These are phyloP conservation scores for Debaryomycetaceae sp. DNA, from an alignment of 1,139 yeast genomes.

Conservation along the genomic window DNA sequence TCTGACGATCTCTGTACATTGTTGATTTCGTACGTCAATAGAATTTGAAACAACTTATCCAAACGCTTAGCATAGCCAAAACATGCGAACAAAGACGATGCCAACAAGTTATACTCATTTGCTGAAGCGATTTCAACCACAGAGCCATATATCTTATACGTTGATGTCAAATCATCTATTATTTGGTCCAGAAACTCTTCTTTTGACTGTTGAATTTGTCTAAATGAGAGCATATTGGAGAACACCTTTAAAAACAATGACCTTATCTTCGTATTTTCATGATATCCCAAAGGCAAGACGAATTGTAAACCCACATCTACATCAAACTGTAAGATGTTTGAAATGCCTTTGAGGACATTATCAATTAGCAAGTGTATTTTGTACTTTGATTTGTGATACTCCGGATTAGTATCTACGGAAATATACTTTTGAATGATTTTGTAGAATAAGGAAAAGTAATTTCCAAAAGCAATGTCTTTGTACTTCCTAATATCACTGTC, in stretches of 20 bases:
- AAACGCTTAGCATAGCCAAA: constrained; percentile 53
- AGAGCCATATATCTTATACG: constrained; percentile 42
- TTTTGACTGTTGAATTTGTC: constrained; percentile 19
- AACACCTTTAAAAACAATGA: constrained; percentile 76
- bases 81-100: constrained; percentile 65
- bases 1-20: constrained; percentile 64
- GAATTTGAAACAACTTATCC: constrained; percentile 52
- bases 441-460: constrained; percentile 67
- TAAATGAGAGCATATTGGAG: constrained; percentile 56
- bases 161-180: constrained; percentile 20
- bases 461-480: constrained; percentile 64
- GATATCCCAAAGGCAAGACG: constrained; percentile 78
- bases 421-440: constrained; percentile 67
- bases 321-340: constrained; percentile 68
- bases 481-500: constrained; percentile 56
- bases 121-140: constrained; percentile 66
- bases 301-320: constrained; percentile 75
- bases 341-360: constrained; percentile 63
- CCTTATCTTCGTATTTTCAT: constrained; percentile 61
- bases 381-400: constrained; percentile 35
- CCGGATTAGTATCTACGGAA: constrained; percentile 14
- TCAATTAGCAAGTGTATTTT: constrained; percentile 58
- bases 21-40: constrained; percentile 62
- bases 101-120: constrained; percentile 47
- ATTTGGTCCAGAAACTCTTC: constrained; percentile 27